Base-by-base conservation (phyloP, 1,284 basidiomycete genomes). In the Lentinula novae-zelandiae region DNA sequence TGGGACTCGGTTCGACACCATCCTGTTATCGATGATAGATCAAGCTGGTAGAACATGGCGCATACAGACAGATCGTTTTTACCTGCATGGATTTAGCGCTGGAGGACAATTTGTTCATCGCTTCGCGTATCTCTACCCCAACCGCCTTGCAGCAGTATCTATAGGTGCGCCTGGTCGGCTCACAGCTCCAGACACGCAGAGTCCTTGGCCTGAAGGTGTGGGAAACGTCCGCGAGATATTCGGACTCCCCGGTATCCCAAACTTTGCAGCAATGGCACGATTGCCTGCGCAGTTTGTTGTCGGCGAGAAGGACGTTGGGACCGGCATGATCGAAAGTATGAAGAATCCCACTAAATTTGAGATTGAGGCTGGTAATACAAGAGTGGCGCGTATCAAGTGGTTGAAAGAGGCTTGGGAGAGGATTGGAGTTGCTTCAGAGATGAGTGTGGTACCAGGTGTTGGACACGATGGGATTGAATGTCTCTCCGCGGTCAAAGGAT, bases 51-150 rank as follows among this genome's bases (percentile, higher is more conserved):
- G 33, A 1, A 60, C 62, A 4, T 70, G 68, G 67, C 61, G 62
- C 15, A 48, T 70, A 13, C 38, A 60, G 10, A 64, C 63, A 27
- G 63, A 63, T 10, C 44, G 58, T 33, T 64, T 71, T 39, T 68
- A 62, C 34, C 27, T 71, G 34, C 67, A 71, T 52, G 69, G 69
- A 1, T 70, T 69, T 54, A 69, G 68, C 58, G 69, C 61, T 2
- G 69, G 69, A 9, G 68, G 64, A 2, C 69, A 71, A 44, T 71
- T 71, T 46, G 68, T 64, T 36, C 69, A 69, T 55, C 64, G 68
- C 3, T 71, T 71, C 53, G 27, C 65, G 34, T 70, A 70, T 54
- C 61, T 71, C 2, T 61, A 70, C 39, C 66, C 68, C 13, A 17
- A 53, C 2, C 57, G 68, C 9, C 61, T 70, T 36, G 52, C 51